Percentiles rank a stretch among this genome's conserved stretches.
phyloP scores from a whole-genome alignment of 768 basidiomycete species.

The Rhizopogon vesiculosus region DNA sequence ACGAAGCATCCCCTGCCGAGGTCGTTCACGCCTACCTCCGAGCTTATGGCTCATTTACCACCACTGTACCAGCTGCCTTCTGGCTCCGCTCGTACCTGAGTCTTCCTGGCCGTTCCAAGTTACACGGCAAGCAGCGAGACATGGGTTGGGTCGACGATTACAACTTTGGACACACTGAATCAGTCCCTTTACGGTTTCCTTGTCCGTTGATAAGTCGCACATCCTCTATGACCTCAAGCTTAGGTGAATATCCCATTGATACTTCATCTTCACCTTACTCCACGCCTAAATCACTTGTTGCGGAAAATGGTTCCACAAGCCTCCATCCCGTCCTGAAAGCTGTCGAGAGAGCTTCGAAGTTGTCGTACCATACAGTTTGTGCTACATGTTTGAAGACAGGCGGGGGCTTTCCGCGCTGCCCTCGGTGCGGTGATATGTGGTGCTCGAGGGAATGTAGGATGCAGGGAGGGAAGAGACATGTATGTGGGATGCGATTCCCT shows the following conservation, averaged over 20 bases:
- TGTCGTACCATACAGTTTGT: slow-evolving; percentile 41
- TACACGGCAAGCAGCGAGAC: slow-evolving; percentile 1
- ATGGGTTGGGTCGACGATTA: slow-evolving; percentile 1
- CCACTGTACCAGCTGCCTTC: slow-evolving; percentile 28
- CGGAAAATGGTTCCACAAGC: slow-evolving; percentile 5
- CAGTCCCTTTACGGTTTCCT: slow-evolving; percentile 17
- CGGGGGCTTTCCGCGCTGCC: slow-evolving; percentile 54
- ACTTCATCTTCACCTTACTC: slow-evolving; percentile 4
- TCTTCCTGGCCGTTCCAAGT: slow-evolving; percentile 10
- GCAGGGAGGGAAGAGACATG: slow-evolving; percentile 46
- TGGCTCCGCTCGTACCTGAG: slow-evolving; percentile 19
- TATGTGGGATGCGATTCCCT: slow-evolving; percentile 26
- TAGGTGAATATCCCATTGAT: slow-evolving; percentile 7
- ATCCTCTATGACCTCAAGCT: slow-evolving; percentile 21
- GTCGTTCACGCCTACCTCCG: slow-evolving; percentile 18
- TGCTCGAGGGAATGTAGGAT: slow-evolving; percentile 61
- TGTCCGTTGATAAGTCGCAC: slow-evolving; percentile 41
- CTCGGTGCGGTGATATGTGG: slow-evolving; percentile 56
- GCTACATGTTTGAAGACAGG: slow-evolving; percentile 51
- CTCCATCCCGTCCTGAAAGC: slow-evolving; percentile 43
- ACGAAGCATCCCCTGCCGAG: slow-evolving; percentile 16
- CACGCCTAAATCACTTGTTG: slow-evolving; percentile 14
- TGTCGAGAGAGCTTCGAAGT: slow-evolving; percentile 47
- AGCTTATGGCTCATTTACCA: slow-evolving; percentile 35
- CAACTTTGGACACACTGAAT: slow-evolving; percentile 24